Conservation (phyloP, 2,329 filamentous ascomycete genomes). For the Aspergillus costaricaensis region DNA sequence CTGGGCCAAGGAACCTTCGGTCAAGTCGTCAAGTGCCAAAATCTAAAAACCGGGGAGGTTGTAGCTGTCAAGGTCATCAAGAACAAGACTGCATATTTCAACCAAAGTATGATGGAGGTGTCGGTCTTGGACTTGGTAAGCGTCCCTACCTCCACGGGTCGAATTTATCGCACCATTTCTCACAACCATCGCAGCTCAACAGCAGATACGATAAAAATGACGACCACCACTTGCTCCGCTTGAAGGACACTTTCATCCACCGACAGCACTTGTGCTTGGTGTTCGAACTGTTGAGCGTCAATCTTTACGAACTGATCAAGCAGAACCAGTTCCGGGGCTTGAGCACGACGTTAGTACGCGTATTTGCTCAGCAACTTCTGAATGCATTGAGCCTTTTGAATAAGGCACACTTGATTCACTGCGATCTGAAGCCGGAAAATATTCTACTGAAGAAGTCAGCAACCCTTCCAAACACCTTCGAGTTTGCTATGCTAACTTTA, state of each 20-base stretch:
- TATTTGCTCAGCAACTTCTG: conserved; percentile 94
- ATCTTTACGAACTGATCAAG: conserved; percentile 97
- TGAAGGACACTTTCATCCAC: conserved; percentile 98
- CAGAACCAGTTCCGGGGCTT: conserved; percentile 98
- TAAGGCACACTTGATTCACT: conserved; percentile 96
- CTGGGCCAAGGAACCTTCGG: conserved; percentile 97
- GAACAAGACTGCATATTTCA: conserved; percentile 98
- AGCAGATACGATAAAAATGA: conserved; percentile 99
- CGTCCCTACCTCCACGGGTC: conserved; percentile 4
- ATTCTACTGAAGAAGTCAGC: conserved; percentile 89
- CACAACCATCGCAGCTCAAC: conserved; percentile 68
- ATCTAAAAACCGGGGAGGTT: conserved; percentile 96
- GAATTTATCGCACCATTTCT: conserved; percentile 18
- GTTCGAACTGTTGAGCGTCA: conserved; percentile 94
- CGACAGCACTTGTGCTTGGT: conserved; percentile 94
- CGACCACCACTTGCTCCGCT: conserved; percentile 88
- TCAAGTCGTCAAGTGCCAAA: conserved; percentile 98
- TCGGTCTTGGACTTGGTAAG: conserved; percentile 90
- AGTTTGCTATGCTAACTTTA: conserved; percentile 9
- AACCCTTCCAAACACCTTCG: neutral
- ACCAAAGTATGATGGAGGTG: conserved; percentile 99
- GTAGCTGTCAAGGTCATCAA: conserved; percentile 99
- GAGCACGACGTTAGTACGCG: conserved; percentile 93
- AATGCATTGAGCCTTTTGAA: conserved; percentile 90
- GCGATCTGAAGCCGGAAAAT: conserved; percentile 97